phyloP scores from a whole-genome alignment of 768 basidiomycete genomes.

The Tricholoma sp. region DNA sequence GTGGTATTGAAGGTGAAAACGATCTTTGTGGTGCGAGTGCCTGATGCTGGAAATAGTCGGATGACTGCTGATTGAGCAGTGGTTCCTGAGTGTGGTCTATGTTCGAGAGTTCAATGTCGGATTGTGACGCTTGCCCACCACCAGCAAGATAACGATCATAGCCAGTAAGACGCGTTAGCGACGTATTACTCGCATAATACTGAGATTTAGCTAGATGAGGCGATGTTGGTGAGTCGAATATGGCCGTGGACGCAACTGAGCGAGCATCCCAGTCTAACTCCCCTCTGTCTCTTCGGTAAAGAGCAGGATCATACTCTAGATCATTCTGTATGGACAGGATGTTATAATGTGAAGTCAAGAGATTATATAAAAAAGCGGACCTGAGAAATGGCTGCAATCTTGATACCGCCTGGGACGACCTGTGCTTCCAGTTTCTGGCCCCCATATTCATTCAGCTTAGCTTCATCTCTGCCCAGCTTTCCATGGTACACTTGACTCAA shows the following conservation, averaged over 20 bases:
- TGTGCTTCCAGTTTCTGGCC: slow-evolving; percentile 73
- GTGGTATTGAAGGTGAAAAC: slow-evolving; percentile 34
- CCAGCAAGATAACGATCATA: slow-evolving; percentile 57
- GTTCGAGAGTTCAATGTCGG: slow-evolving; percentile 50
- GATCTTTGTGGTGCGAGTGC: slow-evolving; percentile 35
- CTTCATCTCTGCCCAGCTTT: slow-evolving; percentile 55
- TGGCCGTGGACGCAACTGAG: slow-evolving; percentile 58
- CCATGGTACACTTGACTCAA: slow-evolving; percentile 73
- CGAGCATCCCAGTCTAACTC: slow-evolving; percentile 86
- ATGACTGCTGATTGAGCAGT: slow-evolving; percentile 38
- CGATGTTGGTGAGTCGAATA: slow-evolving; percentile 44
- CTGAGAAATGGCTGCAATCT: slow-evolving; percentile 78
- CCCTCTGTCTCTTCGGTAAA: slow-evolving; percentile 77
- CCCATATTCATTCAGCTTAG: slow-evolving; percentile 73
- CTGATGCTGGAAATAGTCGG: slow-evolving; percentile 30
- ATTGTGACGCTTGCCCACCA: slow-evolving; percentile 31
- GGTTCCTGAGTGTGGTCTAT: slow-evolving; percentile 60
- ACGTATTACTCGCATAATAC: slow-evolving; percentile 31
- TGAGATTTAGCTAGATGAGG: slow-evolving; percentile 37
- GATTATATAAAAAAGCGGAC: slow-evolving; percentile 26
- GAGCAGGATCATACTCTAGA: slow-evolving; percentile 74
- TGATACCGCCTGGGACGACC: slow-evolving; percentile 72
- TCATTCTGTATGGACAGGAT: slow-evolving; percentile 39
- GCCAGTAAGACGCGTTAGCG: slow-evolving; percentile 32
- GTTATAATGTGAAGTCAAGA: neutral